Conservation (phyloP, 2,329 filamentous ascomycete species). For the Xylaria sp. region DNA sequence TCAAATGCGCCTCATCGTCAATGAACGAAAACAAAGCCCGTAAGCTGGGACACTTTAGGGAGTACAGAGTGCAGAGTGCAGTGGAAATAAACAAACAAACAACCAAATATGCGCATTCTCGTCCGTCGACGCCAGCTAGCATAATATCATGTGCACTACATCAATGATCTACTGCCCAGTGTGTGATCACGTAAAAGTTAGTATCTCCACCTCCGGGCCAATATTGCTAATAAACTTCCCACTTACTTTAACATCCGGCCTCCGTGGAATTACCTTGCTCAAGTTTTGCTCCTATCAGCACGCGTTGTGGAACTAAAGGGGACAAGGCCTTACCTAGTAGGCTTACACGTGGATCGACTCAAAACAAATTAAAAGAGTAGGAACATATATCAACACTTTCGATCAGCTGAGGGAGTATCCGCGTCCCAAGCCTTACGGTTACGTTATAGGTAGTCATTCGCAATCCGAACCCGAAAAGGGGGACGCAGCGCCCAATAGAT, state of each 20-base stretch:
- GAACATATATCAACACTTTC: not conserved
- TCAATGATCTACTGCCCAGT: not conserved
- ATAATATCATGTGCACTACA: too few relatives aligned
- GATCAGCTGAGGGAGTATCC: not conserved
- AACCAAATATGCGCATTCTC: not conserved
- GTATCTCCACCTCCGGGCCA: not conserved
- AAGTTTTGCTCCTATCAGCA: not conserved
- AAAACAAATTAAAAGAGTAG: too few relatives aligned
- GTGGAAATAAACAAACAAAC: not conserved
- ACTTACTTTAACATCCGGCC: not conserved
- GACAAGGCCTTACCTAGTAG: not conserved
- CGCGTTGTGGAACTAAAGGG: not conserved
- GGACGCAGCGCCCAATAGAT: not conserved
- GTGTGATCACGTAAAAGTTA: not conserved
- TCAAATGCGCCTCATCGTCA: not conserved
- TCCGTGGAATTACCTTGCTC: not conserved
- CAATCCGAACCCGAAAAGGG: conserved; percentile 5
- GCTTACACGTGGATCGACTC: too few relatives aligned
- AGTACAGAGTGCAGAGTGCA: not conserved
- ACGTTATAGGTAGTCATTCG: not conserved
- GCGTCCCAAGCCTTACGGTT: not conserved
- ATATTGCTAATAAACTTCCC: not conserved
- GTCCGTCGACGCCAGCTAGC: too few relatives aligned
- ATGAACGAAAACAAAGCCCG: not conserved
- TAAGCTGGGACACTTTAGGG: too few relatives aligned